Base-by-base conservation (phyloP, 1,284 basidiomycete genomes). In the Thelephora terrestris region DNA sequence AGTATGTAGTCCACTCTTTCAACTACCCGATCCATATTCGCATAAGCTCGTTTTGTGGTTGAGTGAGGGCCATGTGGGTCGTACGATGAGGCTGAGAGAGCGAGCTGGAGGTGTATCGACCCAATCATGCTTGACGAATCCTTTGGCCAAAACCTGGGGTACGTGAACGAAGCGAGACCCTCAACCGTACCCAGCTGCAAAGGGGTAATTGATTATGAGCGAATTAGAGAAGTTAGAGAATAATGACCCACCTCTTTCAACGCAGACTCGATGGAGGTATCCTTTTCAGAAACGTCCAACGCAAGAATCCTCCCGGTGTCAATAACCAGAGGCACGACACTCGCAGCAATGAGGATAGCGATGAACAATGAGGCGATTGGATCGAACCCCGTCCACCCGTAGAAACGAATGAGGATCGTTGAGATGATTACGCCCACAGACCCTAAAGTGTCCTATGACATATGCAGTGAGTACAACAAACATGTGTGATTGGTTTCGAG, bases 341-440 rank as follows among this genome's bases (percentile, higher is more conserved):
- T 93, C 3, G 89, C 95, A 24, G 92, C 89, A 57, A 99, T 99
- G 53, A 99, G 72, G 7, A 91, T 69, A 1, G 96, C 96, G 58
- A 99, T 99, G 63, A 99, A 94, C 35, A 99, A 71, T 9, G 92
- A 96, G 0, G 96, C 96, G 52, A 99, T 93, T 2, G 96, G 96
- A 65, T 99, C 96, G 62, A 98, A 99, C 16, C 94, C 94, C 2
- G 96, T 99, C 94, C 94, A 99, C n/a, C 95, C 95, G 58, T 96
- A 99, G 51, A 85, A 85, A 58, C 95, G 84, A 56, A 99, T 99
- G 51, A 99, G 76, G 14, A 99, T 70, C 3, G 96, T 99, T 20
- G 94, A 98, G 47, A 98, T 78, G 61, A 99, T 99, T 7, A 99
- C 96, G n/a, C 96, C 96, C 17, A 99, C 94, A 9, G 91, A 94